These are phyloP conservation scores for Coniferiporia weirii DNA, from an alignment of 1,284 basidiomycete species.

Conservation along the genomic window DNA sequence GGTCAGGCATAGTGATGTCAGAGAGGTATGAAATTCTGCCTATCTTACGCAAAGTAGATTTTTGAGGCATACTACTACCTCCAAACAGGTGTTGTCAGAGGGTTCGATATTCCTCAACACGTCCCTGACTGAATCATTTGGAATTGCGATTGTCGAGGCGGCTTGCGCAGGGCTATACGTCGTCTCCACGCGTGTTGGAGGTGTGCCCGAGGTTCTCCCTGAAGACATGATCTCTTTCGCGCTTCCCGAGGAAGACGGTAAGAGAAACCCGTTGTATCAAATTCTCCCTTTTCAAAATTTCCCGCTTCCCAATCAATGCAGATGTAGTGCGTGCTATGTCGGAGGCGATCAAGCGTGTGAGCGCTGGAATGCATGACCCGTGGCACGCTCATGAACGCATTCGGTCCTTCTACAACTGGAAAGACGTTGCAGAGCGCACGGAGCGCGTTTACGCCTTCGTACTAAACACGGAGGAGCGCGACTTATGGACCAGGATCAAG, in stretches of 20 bases:
- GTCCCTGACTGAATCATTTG: constrained; percentile 94
- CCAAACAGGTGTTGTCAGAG: constrained; percentile 66
- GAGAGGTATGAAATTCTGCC: constrained; percentile 47
- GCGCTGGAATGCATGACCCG: constrained; percentile 71
- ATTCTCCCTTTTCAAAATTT: constrained; percentile 1
- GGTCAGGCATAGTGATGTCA: constrained; percentile 78
- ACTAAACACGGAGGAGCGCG: constrained; percentile 51
- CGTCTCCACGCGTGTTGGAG: constrained; percentile 91
- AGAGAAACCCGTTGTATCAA: constrained; percentile 18
- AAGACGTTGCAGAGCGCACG: constrained; percentile 72
- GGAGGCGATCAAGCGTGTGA: constrained; percentile 72
- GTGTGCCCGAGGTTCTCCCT: constrained; percentile 93
- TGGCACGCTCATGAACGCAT: constrained; percentile 73
- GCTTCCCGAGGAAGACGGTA: constrained; percentile 78
- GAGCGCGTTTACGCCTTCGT: constrained; percentile 79
- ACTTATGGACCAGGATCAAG: constrained; percentile 65
- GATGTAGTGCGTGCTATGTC: constrained; percentile 84
- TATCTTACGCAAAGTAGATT: not conserved
- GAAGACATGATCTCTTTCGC: constrained; percentile 93
- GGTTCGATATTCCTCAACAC: constrained; percentile 95
- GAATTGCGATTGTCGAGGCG: constrained; percentile 94
- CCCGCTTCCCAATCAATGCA: constrained; percentile 28
- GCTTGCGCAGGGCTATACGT: constrained; percentile 93
- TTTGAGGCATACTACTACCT: not conserved
- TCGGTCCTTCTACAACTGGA: constrained; percentile 86